Base-by-base conservation (phyloP, 257 asterid species). In the Hygrophila difformis region DNA sequence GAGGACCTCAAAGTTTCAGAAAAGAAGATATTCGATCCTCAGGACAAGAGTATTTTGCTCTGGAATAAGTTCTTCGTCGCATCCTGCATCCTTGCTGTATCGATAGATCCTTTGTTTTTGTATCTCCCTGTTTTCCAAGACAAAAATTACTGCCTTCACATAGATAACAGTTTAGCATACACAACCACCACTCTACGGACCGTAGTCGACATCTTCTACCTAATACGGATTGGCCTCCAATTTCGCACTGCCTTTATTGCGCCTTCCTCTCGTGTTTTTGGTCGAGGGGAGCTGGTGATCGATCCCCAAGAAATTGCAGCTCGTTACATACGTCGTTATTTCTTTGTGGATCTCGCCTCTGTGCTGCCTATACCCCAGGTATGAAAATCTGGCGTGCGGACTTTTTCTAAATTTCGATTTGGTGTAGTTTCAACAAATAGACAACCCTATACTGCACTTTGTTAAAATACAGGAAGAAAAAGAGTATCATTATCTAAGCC, bases 221-320 rank as follows among this genome's bases (percentile, higher is more conserved):
- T 82, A 28, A 53, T 63, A 10, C 92, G 99, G 14, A 80, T 91
- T 59, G 65, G 61, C 67, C 81, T 91, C 35, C 99, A 91, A 45
- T 91, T 91, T 62, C 80, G 93, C 11, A 86, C 99, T 14, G 99
- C 99, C 56, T 91, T 73, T 44, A 82, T 91, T 53, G 99, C 99
- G 19, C 99, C 99, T 55, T 91, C 99, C 19, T 91, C 99, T 68
- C 86, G 99, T 45, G 96, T 91, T 44, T 91, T 91, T 73, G 99
- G 99, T 35, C 72, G 99, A 56, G 99, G 99, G 10, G 99, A 91
- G 50, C 95, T 91, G 43, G 99, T 91, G 44, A 86, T 86, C 53
- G 99, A 91, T 67, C 94, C 94, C 39, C 60, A 55, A 36, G 81
- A 91, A 55, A 91, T 91, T 46, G 99, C 96, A 2, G 56, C 34